Evolutionary conservation across 495 filamentous ascomycete genomes (phyloP), one percentile per base, ranked within the genome.

Genomic region (Parathielavia hyrcaniae): DNA sequence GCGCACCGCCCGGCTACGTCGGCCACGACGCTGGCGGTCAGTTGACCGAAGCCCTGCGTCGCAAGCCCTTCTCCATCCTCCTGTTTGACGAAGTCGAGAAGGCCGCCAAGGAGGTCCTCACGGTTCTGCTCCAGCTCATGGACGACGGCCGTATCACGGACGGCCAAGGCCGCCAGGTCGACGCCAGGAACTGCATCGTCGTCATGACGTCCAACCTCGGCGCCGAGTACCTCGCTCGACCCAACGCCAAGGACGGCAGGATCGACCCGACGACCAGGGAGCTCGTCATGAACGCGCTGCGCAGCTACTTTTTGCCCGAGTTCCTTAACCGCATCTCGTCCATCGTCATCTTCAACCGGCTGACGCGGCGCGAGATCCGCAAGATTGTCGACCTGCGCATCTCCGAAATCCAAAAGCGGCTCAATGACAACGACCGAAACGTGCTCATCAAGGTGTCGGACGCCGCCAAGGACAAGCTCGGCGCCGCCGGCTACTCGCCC

Each of bases 71-170:
- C 82, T 97, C 93, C 6, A 98, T 98, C 71, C 79, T 98, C 3
- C 83, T 98, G 5, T 98, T 98, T 64, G 93, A 98, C 67, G 93
- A 98, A 71, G 89, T 96, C 17, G 93, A 98, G 73, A 98, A 98
- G 77, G 93, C 93, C 2, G 93, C 93, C 51, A 97, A 97, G 73
- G 93, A 98, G 74, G 88, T 98, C 13, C 78, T 98, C 30, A 98
- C 93, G 10, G 95, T 98, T 8, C 82, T 98, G 20, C 82, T 98
- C 10, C 93, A 98, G 70, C 89, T 98, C 66, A 97, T 98, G 87
- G 93, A 98, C 66, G 93, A 98, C 66, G 93, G 93, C 22, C 93
- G 93, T 64, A 97, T 98, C 73, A 98, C 93, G 17, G 93, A 98
- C 64, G 95, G 95, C 49, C 95, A 97, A 77, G 93, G 93, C 62